These are phyloP conservation scores for Spergularia bocconei DNA, from an alignment of 148 eudicot genomes.

Conservation along the genomic window DNA sequence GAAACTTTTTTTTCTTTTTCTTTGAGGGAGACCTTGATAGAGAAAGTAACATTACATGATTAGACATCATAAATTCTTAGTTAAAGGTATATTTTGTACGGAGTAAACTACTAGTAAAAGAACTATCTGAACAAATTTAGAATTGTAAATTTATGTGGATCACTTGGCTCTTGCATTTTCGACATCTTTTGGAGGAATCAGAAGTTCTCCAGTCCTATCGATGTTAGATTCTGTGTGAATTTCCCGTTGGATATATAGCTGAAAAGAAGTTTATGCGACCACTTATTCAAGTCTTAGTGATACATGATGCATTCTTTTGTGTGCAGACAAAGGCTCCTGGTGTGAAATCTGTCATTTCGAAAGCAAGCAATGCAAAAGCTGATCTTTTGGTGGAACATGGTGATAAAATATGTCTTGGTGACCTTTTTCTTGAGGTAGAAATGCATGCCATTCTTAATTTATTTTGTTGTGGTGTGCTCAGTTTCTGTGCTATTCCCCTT, in stretches of 20 bases:
- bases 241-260: background rate
- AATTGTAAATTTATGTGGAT: too few relatives aligned
- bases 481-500: background rate
- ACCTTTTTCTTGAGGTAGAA: conserved; percentile 76
- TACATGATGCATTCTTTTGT: conserved; percentile 4
- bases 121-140: too few relatives aligned
- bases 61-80: too few relatives aligned
- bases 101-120: too few relatives aligned
- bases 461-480: background rate
- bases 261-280: background rate
- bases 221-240: background rate
- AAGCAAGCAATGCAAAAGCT: conserved; percentile 85
- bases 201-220: background rate
- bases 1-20: too few relatives aligned
- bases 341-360: conserved; percentile 82
- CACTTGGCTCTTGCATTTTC: too few relatives aligned
- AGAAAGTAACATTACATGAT: too few relatives aligned
- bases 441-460: background rate
- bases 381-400: conserved; percentile 73
- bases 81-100: too few relatives aligned
- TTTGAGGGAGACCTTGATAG: too few relatives aligned
- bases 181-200: too few relatives aligned
- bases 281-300: background rate
- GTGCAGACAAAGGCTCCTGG: conserved; percentile 72
- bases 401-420: conserved; percentile 70